Evolutionary conservation across 257 asterid species (phyloP), one percentile per base, ranked within the genome.

Genomic region (Penstemon davidsonii): DNA sequence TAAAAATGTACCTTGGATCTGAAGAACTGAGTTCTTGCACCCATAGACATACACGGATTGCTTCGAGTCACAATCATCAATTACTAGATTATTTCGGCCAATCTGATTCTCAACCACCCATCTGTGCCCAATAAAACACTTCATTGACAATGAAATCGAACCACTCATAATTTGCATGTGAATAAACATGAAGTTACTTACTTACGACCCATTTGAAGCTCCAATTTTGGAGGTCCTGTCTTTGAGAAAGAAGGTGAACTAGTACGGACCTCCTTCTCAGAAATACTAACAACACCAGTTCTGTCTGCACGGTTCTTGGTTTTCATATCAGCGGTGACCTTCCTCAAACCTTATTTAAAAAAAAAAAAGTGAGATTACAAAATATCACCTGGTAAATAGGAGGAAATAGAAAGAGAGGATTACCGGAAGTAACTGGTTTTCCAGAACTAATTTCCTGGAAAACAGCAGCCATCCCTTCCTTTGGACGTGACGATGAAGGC

Each of bases 131-230:
- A 71, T 60, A 75, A 25, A 67, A 67, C 67, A 66, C 54, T 60
- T 49, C 55, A 56, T 41, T 76, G 72, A 40, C 56, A 45, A 59
- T 57, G 36, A 49, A 25, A 58, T 65, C 39, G 61, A 64, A 59
- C 46, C 54, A 47, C 64, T 64, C 68, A 70, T 38, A 51, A 50
- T 64, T 40, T 62, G 44, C 7, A 54, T 2, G 13, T n/a, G 8
- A 68, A 64, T 63, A 53, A 73, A 66, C 33, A 68, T 33, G 40
- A 49, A 8, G 19, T 60, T 67, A 91, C 99, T 87, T 80, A 94
- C 99, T 91, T 94, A 67, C 99, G 96, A 83, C 99, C 99, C 99
- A 94, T 88, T 79, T 88, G 97, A 77, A 91, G 97, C 84, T 94
- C 99, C 18, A 94, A 43, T 72, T 94, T 94, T 47, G 99, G 96